Percentiles rank a stretch among this genome's conserved stretches.
Evolutionary conservation across 257 asterid species (phyloP).

Genomic region (Solanum chiquidenum): DNA sequence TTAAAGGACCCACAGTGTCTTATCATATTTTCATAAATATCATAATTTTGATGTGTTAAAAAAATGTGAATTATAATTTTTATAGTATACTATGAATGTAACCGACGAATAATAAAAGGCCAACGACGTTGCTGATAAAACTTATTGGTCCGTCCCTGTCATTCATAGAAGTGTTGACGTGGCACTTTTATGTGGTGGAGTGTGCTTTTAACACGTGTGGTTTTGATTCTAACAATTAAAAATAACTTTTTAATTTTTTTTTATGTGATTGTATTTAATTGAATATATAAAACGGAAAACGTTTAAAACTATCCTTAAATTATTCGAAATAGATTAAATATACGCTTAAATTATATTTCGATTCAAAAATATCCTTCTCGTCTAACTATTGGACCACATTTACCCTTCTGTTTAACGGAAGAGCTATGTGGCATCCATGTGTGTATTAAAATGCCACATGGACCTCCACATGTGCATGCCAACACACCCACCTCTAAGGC

Average conservation of each 20-base stretch:
- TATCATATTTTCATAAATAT: neutral
- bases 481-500: too few relatives aligned
- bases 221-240: neutral
- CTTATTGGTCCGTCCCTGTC: neutral
- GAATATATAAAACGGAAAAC: too few relatives aligned
- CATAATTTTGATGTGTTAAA: neutral
- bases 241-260: neutral
- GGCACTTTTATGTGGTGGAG: neutral
- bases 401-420: neutral
- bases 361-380: accelerated
- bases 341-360: too few relatives aligned
- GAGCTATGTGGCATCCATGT: neutral
- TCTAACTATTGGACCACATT: neutral
- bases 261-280: neutral
- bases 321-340: too few relatives aligned
- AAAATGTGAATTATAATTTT: neutral
- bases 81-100: neutral
- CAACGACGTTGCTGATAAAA: neutral
- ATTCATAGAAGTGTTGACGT: neutral
- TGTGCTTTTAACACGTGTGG: neutral
- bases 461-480: too few relatives aligned
- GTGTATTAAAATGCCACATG: too few relatives aligned
- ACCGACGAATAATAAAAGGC: neutral
- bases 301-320: accelerated
- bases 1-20: neutral